Evolutionary conservation across 2,329 filamentous ascomycete species (phyloP).

Genomic region (Colletotrichum melonis): DNA sequence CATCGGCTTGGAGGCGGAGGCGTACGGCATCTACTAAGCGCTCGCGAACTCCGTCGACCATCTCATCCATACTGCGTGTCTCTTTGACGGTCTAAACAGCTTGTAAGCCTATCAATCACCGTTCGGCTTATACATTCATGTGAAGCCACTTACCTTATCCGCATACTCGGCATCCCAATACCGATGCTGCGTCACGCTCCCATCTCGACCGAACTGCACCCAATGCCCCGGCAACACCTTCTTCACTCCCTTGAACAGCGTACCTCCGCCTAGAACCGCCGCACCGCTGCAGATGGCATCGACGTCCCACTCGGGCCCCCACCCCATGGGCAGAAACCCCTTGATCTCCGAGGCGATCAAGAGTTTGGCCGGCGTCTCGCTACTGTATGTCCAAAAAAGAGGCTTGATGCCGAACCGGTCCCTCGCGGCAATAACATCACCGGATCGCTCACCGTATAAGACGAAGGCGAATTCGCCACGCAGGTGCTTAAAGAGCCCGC

Average conservation of each 20-base stretch:
- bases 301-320: conserved; percentile 65
- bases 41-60: conserved; percentile 61
- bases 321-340: conserved; percentile 61
- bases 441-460: conserved; percentile 55
- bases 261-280: conserved; percentile 58
- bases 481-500: conserved; percentile 50
- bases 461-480: conserved; percentile 66
- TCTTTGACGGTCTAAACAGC: conserved; percentile 43
- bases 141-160: conserved; percentile 54
- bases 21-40: conserved; percentile 61
- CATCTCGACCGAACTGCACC: conserved; percentile 50
- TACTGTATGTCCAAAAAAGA: conserved; percentile 56
- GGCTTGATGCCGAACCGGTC: conserved; percentile 69
- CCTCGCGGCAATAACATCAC: conserved; percentile 57
- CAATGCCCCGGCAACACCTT: conserved; percentile 57
- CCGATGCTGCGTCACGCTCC: conserved; percentile 44
- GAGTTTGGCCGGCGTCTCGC: conserved; percentile 43
- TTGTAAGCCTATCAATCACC: conserved; percentile 30
- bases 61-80: conserved; percentile 58
- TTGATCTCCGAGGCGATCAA: conserved; percentile 65
- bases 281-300: conserved; percentile 53
- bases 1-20: conserved; percentile 65
- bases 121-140: background rate
- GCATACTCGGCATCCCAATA: conserved; percentile 66
- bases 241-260: conserved; percentile 59